These are phyloP conservation scores for Trametopsis cervina DNA, from an alignment of 768 basidiomycete genomes.

Conservation along the genomic window DNA sequence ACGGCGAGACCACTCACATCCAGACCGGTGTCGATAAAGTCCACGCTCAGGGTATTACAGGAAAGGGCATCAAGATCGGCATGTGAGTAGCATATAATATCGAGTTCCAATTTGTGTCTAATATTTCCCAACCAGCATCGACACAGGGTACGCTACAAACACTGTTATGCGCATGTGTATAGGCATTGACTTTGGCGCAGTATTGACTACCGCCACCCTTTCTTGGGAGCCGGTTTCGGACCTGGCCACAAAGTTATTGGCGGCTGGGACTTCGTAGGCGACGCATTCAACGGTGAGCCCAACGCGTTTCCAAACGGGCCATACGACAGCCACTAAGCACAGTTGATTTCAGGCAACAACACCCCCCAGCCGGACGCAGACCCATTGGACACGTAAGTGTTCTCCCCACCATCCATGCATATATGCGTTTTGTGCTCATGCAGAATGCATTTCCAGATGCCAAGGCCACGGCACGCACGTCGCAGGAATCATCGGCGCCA, in stretches of 20 bases:
- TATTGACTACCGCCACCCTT: slow-evolving; percentile 49
- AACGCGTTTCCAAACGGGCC: neutral
- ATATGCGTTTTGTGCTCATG: neutral
- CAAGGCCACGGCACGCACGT: slow-evolving; percentile 48
- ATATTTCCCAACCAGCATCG: slow-evolving; percentile 31
- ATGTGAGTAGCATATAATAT: slow-evolving; percentile 33
- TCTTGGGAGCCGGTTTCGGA: slow-evolving; percentile 46
- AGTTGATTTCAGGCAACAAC: slow-evolving; percentile 30
- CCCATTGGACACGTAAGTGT: slow-evolving; percentile 39
- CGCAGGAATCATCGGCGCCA: slow-evolving; percentile 54
- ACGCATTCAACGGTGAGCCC: slow-evolving; percentile 35
- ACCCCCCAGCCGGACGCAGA: slow-evolving; percentile 42
- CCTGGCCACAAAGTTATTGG: slow-evolving; percentile 44
- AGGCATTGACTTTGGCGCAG: slow-evolving; percentile 21
- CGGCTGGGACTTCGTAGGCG: slow-evolving; percentile 52
- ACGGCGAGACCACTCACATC: slow-evolving; percentile 42
- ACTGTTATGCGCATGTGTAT: neutral
- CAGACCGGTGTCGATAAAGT: slow-evolving; percentile 55
- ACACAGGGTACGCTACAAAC: slow-evolving; percentile 25
- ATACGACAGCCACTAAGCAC: neutral
- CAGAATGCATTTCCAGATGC: neutral
- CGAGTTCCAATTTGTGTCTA: neutral
- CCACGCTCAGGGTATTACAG: slow-evolving; percentile 55
- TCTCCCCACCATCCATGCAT: neutral
- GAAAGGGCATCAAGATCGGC: slow-evolving; percentile 60